These are phyloP conservation scores for Aspergillus neoniger DNA, from an alignment of 2,329 filamentous ascomycete genomes.

Conservation along the genomic window DNA sequence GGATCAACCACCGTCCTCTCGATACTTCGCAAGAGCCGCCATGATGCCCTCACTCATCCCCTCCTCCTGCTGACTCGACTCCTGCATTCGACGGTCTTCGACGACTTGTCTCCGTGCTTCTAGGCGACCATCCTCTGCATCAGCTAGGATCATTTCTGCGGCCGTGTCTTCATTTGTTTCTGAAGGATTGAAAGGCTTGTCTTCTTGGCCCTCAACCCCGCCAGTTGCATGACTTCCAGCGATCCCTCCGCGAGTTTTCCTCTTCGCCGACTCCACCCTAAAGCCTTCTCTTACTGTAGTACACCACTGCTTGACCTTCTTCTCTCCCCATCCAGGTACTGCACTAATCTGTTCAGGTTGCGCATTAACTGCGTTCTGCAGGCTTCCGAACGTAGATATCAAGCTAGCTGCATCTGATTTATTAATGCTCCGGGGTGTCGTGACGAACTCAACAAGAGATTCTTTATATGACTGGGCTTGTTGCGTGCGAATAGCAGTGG, in stretches of 20 bases:
- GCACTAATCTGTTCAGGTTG: constrained; percentile 79
- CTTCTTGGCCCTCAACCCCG: not conserved
- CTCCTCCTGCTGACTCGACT: constrained; percentile 40
- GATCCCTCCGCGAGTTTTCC: constrained; percentile 41
- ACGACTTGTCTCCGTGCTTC: constrained; percentile 24
- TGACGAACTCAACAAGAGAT: constrained; percentile 88
- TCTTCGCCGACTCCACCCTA: constrained; percentile 70
- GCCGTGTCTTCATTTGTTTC: constrained; percentile 47
- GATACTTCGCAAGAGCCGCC: constrained; percentile 59
- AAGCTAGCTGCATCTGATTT: constrained; percentile 91
- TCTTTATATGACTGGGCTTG: constrained; percentile 84
- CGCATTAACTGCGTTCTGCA: constrained; percentile 84
- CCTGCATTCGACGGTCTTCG: constrained; percentile 10
- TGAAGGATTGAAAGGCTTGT: not conserved
- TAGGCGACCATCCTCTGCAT: constrained; percentile 27
- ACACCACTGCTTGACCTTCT: constrained; percentile 88
- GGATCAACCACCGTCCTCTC: constrained; percentile 39
- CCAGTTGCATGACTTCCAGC: constrained; percentile 32
- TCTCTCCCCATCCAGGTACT: constrained; percentile 92
- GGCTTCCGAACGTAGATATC: constrained; percentile 87
- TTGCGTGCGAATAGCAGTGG: constrained; percentile 78
- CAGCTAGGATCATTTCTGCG: constrained; percentile 46
- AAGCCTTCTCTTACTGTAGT: constrained; percentile 83
- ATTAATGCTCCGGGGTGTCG: constrained; percentile 84
- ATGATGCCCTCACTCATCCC: constrained; percentile 60